Evolutionary conservation across 2,329 filamentous ascomycete genomes (phyloP), one percentile per base, ranked within the genome.

Genomic region (Arachnomyces sp.): DNA sequence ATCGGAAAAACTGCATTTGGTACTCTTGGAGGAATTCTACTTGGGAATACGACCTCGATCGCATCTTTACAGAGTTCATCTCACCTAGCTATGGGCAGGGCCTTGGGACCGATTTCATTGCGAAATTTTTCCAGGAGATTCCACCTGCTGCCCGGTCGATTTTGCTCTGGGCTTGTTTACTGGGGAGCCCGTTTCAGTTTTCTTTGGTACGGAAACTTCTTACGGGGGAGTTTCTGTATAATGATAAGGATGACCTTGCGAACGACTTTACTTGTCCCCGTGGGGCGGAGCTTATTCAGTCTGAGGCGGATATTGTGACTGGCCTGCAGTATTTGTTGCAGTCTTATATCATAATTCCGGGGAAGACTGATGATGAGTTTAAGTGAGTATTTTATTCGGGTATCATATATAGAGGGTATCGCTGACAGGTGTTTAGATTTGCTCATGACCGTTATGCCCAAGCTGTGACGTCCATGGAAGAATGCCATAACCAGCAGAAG

Each of bases 41-140:
- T 34, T 96, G 90, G 90, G 74, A 82, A 33, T 95, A 82, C 57
- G 83, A 93, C 54, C 66, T 95, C 8, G 88, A 95, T 60, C 79
- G 76, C 48, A 77, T 95, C 1, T 94, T 94, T 55, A 79, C 82
- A 34, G 81, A 93, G 48, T 94, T 95, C 53, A 77, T 83, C 51
- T 79, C 81, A 32, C 81, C 87, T 36, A 78, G 81, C 43, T 82
- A 88, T 53, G 84, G 86, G 39, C 80, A 88, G 44, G 81, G 84
- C 7, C 74, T 94, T 9, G 84, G 89, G 46, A 86, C 80, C 31
- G 82, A 83, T 34, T 95, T 94, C 58, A 81, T 95, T 48, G 78
- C 81, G 1, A 81, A 80, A 49, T 77, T 87, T 11, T 68, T 96
- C 9, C 75, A 78, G 45, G 88, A 94, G 55, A 68, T 94, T 20